Base-by-base conservation (phyloP, 345 rosid genomes). In the Citrus maxima region DNA sequence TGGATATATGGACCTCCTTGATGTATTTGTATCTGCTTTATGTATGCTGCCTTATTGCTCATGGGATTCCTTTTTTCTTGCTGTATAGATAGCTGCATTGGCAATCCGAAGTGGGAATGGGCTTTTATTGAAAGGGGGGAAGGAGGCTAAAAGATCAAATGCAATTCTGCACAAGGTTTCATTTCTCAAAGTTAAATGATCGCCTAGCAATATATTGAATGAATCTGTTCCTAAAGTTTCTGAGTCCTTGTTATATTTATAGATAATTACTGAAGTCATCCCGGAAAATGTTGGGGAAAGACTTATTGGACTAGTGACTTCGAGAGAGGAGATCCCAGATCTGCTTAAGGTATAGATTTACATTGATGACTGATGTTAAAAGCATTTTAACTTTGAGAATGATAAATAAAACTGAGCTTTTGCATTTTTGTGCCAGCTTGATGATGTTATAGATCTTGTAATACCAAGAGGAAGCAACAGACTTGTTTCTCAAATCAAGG, bases 381-480 rank as follows among this genome's bases (percentile, higher is more conserved):
- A 56, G 32, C 25, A 6, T 32, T 25, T 80, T 9, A 5, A 51
- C 40, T 61, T 42, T 62, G 75, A 78, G 8, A 28, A 8, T 79
- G 56, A 72, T 81, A 32, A 2, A 34, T 58, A 32, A 21, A 82
- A 72, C 83, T 70, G 70, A 58, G 69, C 56, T 32, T 84, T 81
- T 70, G 55, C 68, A 67, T 82, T 72, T 84, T 16, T 86, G 70
- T 69, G 68, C 73, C 95, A 97, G 99, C 98, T 94, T 79, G 98
- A 97, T 88, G 98, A 97, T 79, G 98, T 93, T 67, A 94, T 97
- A 40, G 98, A 97, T 85, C 99, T 97, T 67, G 98, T 97, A 81
- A 97, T 97, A 85, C 98, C 99, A 78, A 92, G 99, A 88, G 99
- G 99, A 76, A 94, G 99, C 91, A 94, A 90, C 79, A 89, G 87